Conservation (phyloP, 768 basidiomycete genomes). For the Mycena sanguinolenta region DNA sequence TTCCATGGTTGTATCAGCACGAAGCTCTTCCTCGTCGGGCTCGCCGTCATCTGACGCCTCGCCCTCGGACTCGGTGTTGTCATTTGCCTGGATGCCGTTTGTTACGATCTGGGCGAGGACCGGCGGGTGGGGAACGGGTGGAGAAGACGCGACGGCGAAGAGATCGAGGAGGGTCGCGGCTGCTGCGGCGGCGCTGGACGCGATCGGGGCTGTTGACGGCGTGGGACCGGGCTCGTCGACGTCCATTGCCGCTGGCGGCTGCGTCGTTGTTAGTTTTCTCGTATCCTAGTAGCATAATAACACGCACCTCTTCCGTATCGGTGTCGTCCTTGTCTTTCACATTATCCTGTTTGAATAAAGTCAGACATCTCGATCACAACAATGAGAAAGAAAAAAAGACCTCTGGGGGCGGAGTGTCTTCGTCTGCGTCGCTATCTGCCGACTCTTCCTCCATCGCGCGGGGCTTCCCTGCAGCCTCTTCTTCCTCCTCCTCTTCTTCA, state of each 20-base stretch:
- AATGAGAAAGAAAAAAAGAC: constrained; percentile 9
- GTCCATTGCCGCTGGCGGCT: constrained; percentile 30
- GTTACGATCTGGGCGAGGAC: constrained; percentile 27
- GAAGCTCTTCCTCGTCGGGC: constrained; percentile 41
- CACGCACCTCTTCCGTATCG: constrained; percentile 37
- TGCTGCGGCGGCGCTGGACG: constrained; percentile 25
- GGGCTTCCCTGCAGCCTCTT: constrained; percentile 61
- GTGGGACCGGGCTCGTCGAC: constrained; percentile 28
- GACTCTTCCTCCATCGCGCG: constrained; percentile 76
- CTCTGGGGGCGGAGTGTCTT: constrained; percentile 33
- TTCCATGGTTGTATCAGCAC: constrained; percentile 15
- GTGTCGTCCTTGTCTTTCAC: constrained; percentile 44
- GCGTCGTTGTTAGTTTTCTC: background rate
- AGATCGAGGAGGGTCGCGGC: constrained; percentile 37
- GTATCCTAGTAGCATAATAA: background rate
- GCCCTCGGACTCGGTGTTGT: constrained; percentile 47
- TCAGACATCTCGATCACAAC: too few species aligned
- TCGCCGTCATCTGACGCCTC: constrained; percentile 10
- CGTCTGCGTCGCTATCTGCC: constrained; percentile 58
- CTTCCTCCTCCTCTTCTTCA: constrained; percentile 67
- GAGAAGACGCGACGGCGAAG: constrained; percentile 28
- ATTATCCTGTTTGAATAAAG: too few species aligned
- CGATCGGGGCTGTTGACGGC: constrained; percentile 11
- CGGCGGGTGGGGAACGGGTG: constrained; percentile 13
- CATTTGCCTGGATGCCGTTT: constrained; percentile 39